Evolutionary conservation across 1,284 basidiomycete genomes (phyloP), one percentile per base, ranked within the genome.

Genomic region (Grifola frondosa): DNA sequence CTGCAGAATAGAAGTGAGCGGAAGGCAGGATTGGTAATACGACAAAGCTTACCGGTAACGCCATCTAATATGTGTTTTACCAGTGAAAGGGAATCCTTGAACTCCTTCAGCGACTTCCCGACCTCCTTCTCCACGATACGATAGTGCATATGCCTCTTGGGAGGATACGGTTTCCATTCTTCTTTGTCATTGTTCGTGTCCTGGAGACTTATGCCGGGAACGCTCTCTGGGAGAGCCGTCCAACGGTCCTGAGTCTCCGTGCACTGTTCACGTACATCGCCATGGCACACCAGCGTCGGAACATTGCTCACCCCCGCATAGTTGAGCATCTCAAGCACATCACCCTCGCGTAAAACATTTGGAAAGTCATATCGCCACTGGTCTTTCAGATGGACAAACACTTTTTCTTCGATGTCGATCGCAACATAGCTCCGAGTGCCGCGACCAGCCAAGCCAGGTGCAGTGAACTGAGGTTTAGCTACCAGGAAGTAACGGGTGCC

Each of bases 381-480:
- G 32, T 53, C 48, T 30, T 53, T 53, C n/a, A 53, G 28, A 36
- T 34, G 50, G 3, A 48, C 45, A 26, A 53, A 42, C 5, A 21
- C 9, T 8, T 17, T 26, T 16, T 32, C 33, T 8, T 37, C 16
- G 15, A n/a, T 21, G 11, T 49, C 47, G 3, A 47, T 25, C 5
- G 45, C 51, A 7, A 48, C 36, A 26, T 40, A 50, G 4, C 51
- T 48, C 1, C 42, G 48, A 2, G 51, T 53, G 1, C 45, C 48
- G 1, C 48, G 48, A 1, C 48, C 51, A 0, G 34, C 16, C 32
- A 44, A n/a, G 1, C 41, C 40, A 5, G 9, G 17, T 1, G 50
- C 30, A 15, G 10, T 20, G 30, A 48, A 52, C 13, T n/a, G 3
- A 3, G 50, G 46, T 15, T 40, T 39, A n/a, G 33, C 39, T 9